Conservation (phyloP, 768 basidiomycete genomes). For the Boletus reticuloceps region DNA sequence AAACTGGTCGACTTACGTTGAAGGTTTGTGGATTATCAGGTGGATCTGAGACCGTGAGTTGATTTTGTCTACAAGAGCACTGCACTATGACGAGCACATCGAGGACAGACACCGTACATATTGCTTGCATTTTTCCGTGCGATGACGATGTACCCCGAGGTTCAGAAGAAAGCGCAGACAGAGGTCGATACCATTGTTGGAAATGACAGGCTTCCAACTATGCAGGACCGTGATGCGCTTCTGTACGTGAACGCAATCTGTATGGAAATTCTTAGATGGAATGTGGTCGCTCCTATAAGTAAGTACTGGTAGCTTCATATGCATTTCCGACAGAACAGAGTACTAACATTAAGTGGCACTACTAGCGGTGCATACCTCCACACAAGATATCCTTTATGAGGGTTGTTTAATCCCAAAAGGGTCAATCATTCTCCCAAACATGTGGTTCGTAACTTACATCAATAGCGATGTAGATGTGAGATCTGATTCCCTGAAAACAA, state of each 20-base stretch:
- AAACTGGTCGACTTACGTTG: not conserved
- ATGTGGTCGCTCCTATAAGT: constrained; percentile 1
- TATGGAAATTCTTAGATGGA: constrained; percentile 11
- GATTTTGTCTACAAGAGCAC: constrained; percentile 12
- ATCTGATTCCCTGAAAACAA: too few relatives aligned
- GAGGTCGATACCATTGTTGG: constrained; percentile 11
- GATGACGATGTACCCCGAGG: constrained; percentile 8
- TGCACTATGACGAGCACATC: not conserved
- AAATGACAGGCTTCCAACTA: constrained; percentile 5
- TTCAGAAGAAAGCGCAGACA: constrained; percentile 7
- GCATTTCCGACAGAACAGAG: too few relatives aligned
- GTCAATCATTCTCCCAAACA: too few relatives aligned
- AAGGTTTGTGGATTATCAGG: constrained; percentile 17
- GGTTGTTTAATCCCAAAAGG: too few relatives aligned
- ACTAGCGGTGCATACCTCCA: too few relatives aligned
- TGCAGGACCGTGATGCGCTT: constrained; percentile 7
- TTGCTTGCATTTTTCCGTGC: constrained; percentile 17
- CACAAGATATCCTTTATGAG: too few relatives aligned
- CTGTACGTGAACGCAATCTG: not conserved
- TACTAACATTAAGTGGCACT: too few relatives aligned
- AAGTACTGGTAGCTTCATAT: not conserved
- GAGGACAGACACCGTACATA: constrained; percentile 14
- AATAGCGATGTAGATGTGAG: too few relatives aligned
- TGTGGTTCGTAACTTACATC: too few relatives aligned
- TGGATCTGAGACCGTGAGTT: constrained; percentile 11